Evolutionary conservation across 2,329 filamentous ascomycete genomes (phyloP).

Genomic region (Aspergillus sp.): DNA sequence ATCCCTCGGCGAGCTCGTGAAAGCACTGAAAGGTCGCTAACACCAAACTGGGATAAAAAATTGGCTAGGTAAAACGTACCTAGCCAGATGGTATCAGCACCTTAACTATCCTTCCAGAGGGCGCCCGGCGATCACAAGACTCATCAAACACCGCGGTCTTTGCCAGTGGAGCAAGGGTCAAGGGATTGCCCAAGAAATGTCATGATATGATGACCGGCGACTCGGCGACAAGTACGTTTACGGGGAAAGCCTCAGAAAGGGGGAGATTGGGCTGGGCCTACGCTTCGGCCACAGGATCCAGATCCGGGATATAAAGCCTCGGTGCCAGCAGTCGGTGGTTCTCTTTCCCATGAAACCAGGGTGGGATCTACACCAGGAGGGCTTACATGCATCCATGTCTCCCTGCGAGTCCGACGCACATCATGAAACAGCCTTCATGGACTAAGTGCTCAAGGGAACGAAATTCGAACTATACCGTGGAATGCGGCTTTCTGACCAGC

Average conservation of each 20-base stretch:
- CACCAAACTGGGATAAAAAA: background rate
- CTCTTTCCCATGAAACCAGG: too few relatives aligned
- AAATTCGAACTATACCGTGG: too few relatives aligned
- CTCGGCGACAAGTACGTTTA: background rate
- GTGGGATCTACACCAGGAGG: constrained; percentile 1
- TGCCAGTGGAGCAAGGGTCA: constrained; percentile 7
- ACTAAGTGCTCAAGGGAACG: too few relatives aligned
- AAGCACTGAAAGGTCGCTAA: background rate
- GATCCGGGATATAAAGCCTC: constrained; percentile 14
- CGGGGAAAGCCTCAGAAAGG: background rate
- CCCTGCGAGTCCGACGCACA: background rate
- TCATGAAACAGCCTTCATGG: too few relatives aligned
- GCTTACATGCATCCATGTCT: background rate
- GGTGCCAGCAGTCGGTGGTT: too few relatives aligned
- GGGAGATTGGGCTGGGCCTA: background rate
- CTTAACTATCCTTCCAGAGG: constrained; percentile 16
- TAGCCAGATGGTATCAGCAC: constrained; percentile 11
- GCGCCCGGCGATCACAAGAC: constrained; percentile 11
- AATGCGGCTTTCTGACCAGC: too few relatives aligned
- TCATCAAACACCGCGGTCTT: constrained; percentile 16
- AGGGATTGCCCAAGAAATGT: too few relatives aligned
- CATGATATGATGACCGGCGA: too few relatives aligned
- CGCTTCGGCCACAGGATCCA: background rate
- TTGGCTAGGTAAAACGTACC: background rate
- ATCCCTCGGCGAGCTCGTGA: background rate